Conservation (phyloP, 345 rosid species). For the Euphorbia tirucalli region DNA sequence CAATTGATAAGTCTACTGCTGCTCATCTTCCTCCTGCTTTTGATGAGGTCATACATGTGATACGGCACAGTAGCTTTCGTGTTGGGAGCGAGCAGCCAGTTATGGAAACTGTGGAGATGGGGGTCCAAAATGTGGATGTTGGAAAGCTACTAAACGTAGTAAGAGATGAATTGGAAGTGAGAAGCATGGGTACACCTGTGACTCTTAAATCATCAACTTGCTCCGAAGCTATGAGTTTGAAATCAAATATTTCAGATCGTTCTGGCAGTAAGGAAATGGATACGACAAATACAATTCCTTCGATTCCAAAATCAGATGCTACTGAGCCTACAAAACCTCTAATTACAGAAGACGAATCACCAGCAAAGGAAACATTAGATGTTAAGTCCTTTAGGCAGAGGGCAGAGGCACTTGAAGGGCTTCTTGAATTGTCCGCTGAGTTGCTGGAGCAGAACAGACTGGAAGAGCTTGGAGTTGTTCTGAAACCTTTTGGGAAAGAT, state of each 20-base stretch:
- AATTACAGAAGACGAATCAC: conserved; percentile 51
- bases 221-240: conserved; percentile 39
- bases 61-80: conserved; percentile 80
- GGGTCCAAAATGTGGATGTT: conserved; percentile 67
- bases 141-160: conserved; percentile 74
- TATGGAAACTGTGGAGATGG: conserved; percentile 77
- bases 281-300: conserved; percentile 23
- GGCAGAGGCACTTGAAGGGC: conserved; percentile 98
- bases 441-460: conserved; percentile 76
- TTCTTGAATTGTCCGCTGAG: conserved; percentile 87
- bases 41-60: conserved; percentile 85
- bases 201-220: conserved; percentile 40
- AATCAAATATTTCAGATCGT: conserved; percentile 41
- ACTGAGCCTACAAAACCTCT: conserved; percentile 40
- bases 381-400: conserved; percentile 88
- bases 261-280: conserved; percentile 47
- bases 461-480: conserved; percentile 90
- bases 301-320: conserved; percentile 39
- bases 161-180: conserved; percentile 66
- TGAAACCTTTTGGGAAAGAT: conserved; percentile 94
- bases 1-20: conserved; percentile 39
- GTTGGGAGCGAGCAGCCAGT: conserved; percentile 85
- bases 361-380: conserved; percentile 67
- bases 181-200: conserved; percentile 35
- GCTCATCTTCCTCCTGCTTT: conserved; percentile 58